phyloP scores from a whole-genome alignment of 805 yeast species.

The Candida argentea region DNA sequence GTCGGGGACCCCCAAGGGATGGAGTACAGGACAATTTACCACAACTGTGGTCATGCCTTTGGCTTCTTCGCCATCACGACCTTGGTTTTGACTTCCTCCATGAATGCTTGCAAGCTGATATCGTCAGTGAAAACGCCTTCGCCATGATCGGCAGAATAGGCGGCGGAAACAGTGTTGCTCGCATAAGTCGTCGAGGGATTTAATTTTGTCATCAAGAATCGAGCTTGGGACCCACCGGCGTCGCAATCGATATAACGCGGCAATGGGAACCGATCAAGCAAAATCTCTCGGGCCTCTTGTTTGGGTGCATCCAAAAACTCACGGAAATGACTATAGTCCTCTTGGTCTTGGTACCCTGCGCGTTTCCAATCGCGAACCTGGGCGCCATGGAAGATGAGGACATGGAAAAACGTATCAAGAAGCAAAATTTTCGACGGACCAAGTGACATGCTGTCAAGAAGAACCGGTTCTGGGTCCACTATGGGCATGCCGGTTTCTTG shows the following conservation, averaged over 20 bases:
- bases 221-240: constrained; percentile 68
- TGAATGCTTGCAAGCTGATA: constrained; percentile 43
- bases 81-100: constrained; percentile 41
- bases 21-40: too few relatives aligned
- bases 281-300: constrained; percentile 52
- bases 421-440: constrained; percentile 80
- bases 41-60: not conserved
- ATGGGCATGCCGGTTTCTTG: constrained; percentile 19
- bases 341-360: constrained; percentile 50
- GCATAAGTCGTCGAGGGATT: constrained; percentile 54
- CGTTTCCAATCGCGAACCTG: constrained; percentile 60
- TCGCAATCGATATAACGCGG: constrained; percentile 67
- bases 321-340: constrained; percentile 49
- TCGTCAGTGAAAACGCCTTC: constrained; percentile 47
- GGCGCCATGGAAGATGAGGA: constrained; percentile 57
- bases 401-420: constrained; percentile 93
- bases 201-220: constrained; percentile 59
- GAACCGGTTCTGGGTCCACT: constrained; percentile 77
- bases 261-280: constrained; percentile 59
- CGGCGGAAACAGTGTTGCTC: constrained; percentile 24
- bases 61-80: constrained; percentile 11
- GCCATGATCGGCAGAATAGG: constrained; percentile 10
- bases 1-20: too few relatives aligned
- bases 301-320: constrained; percentile 54
- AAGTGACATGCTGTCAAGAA: constrained; percentile 87